A percentile compares a stretch with the other conserved stretches of the same genome.
Conservation (phyloP, 2,329 filamentous ascomycete species). For the Cladophialophora chaetospira region DNA sequence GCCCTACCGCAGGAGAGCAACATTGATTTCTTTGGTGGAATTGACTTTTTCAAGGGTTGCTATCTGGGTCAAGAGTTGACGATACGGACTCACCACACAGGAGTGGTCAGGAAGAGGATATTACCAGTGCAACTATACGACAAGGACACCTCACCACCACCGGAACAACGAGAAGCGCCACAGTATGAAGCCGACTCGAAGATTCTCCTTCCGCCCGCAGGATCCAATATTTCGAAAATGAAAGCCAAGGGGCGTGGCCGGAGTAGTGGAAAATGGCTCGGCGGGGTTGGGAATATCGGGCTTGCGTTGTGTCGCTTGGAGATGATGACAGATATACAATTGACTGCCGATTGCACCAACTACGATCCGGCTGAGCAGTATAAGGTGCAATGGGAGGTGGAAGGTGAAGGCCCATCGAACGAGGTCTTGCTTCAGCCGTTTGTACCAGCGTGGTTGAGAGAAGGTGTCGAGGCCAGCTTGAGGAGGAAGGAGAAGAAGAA, state of each 20-base stretch:
- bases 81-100: conserved; percentile 90
- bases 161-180: conserved; percentile 47
- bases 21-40: conserved; percentile 78
- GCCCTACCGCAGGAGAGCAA: conserved; percentile 87
- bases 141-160: conserved; percentile 43
- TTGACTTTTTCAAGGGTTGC: conserved; percentile 95
- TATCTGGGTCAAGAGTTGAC: conserved; percentile 97
- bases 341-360: conserved; percentile 67
- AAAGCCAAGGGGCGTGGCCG: conserved; percentile 57
- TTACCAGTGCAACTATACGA: conserved; percentile 76
- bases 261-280: conserved; percentile 78
- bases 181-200: conserved; percentile 38
- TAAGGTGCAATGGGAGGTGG: conserved; percentile 54
- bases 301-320: conserved; percentile 84
- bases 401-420: conserved; percentile 39
- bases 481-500: conserved; percentile 29
- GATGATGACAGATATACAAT: conserved; percentile 78
- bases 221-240: conserved; percentile 57
- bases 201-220: conserved; percentile 38
- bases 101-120: conserved; percentile 87
- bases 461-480: conserved; percentile 36
- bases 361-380: conserved; percentile 66
- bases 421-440: conserved; percentile 72
- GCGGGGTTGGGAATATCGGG: conserved; percentile 80
- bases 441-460: conserved; percentile 73